Evolutionary conservation across 2,329 filamentous ascomycete species (phyloP), one percentile per base, ranked within the genome.

Genomic region (Canariomyces notabilis): DNA sequence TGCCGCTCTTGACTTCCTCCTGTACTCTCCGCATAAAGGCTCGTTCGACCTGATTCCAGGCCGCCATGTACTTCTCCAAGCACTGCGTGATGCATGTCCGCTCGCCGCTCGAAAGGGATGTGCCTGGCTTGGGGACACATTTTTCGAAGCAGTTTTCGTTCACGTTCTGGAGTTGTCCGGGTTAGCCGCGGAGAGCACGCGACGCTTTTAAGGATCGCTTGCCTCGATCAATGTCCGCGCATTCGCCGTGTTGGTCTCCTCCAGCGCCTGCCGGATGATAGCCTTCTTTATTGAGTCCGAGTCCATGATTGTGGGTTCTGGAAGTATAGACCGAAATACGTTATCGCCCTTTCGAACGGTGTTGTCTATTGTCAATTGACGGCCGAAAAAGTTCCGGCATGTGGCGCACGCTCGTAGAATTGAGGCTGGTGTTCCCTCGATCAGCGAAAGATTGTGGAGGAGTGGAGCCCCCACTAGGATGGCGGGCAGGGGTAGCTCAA

Each of bases 51-150:
- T 77, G 71, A 69, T 89, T 89, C 87, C 87, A 91, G 9, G 85
- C 77, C 23, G 75, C 70, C 74, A 90, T 87, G 74, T 90, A 91
- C 68, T 90, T 90, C 60, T 90, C 85, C 80, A 89, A 87, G 72
- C 87, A 91, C 50, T 77, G 74, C 16, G 77, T 86, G 61, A 87
- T 75, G 71, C 87, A 91, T 18, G 77, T 73, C 61, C 80, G 73
- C 65, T 91, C 87, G 67, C 76, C 67, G 66, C 75, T 78, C 40
- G 82, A 83, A 46, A 90, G 69, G 44, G 79, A 80, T 40, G 74
- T 65, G 48, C 84, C 82, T 44, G 87, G 83, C 61, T 83, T 82
- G 40, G 84, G 74, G 14, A 90, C 71, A 67, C 87, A 91, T 64
- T 81, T 82, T 37, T 87, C 79, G 71, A 89, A 91, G 73, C 87